Evolutionary conservation across 306 rosid genomes (phyloP).

Genomic region (Cicer cuneatum): DNA sequence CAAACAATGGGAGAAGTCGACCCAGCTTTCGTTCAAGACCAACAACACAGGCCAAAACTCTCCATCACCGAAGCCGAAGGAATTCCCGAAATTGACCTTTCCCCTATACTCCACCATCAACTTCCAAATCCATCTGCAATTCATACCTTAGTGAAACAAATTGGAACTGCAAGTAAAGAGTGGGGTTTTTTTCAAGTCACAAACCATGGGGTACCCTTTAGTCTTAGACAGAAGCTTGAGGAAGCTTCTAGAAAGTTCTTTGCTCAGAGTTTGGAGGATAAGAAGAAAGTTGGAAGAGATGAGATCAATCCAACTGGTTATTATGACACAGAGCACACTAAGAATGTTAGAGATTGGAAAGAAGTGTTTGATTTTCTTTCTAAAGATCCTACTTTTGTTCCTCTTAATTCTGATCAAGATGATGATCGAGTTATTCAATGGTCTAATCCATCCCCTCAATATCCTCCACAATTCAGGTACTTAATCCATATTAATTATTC

Average conservation of each 20-base stretch:
- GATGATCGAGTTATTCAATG: constrained; percentile 48
- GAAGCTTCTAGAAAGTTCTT: constrained; percentile 55
- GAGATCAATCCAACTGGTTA: constrained; percentile 54
- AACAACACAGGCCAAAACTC: constrained; percentile 58
- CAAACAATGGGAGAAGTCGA: constrained; percentile 63
- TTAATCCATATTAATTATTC: neutral
- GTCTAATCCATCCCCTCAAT: constrained; percentile 60
- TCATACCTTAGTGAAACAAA: constrained; percentile 24
- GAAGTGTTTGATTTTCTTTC: constrained; percentile 63
- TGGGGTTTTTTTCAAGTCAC: constrained; percentile 56
- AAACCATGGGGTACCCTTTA: constrained; percentile 66
- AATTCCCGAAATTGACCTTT: constrained; percentile 67
- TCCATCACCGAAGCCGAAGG: constrained; percentile 39
- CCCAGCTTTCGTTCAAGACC: constrained; percentile 62
- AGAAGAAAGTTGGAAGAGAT: constrained; percentile 54
- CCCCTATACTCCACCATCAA: constrained; percentile 34
- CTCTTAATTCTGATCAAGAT: constrained; percentile 48
- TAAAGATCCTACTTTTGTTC: constrained; percentile 56
- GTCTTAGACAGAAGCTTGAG: constrained; percentile 44
- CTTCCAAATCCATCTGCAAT: constrained; percentile 7
- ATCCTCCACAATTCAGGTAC: constrained; percentile 65
- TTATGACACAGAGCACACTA: constrained; percentile 69
- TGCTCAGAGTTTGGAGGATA: constrained; percentile 60
- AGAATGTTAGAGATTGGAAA: constrained; percentile 86
- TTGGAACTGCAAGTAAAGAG: constrained; percentile 43